Evolutionary conservation across 768 basidiomycete species (phyloP).

Genomic region (Agrocybe praecox): DNA sequence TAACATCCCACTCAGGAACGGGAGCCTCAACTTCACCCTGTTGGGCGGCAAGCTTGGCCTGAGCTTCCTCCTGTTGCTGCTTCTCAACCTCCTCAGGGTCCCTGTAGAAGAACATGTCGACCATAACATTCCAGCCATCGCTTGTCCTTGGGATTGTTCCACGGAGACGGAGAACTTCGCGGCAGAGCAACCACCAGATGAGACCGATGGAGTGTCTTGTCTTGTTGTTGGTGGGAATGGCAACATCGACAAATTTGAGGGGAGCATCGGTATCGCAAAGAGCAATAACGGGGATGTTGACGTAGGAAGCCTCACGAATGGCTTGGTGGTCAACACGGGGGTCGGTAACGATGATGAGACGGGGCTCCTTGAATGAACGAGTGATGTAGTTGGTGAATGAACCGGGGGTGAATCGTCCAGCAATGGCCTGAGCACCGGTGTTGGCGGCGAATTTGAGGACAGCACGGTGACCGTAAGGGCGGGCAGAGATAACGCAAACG

Average conservation of each 20-base stretch:
- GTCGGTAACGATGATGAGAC: slow-evolving; percentile 97
- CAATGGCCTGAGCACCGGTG: slow-evolving; percentile 98
- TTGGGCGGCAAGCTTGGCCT: slow-evolving; percentile 76
- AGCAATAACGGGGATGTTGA: slow-evolving; percentile 99
- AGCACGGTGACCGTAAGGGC: slow-evolving; percentile 98
- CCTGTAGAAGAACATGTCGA: slow-evolving; percentile 99
- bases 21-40: slow-evolving; percentile 52
- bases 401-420: slow-evolving; percentile 99
- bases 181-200: slow-evolving; percentile 96
- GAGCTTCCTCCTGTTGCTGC: slow-evolving; percentile 93
- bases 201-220: slow-evolving; percentile 96
- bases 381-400: slow-evolving; percentile 99
- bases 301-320: slow-evolving; percentile 99
- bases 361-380: slow-evolving; percentile 99
- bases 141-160: slow-evolving; percentile 90
- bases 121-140: slow-evolving; percentile 98
- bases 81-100: slow-evolving; percentile 99
- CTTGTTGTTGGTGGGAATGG: slow-evolving; percentile 99
- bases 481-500: slow-evolving; percentile 96
- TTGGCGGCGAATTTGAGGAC: slow-evolving; percentile 98
- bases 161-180: slow-evolving; percentile 94
- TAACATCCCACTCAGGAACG: slow-evolving; percentile 71
- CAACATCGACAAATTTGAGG: slow-evolving; percentile 96
- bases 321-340: slow-evolving; percentile 99
- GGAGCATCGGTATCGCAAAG: slow-evolving; percentile 99